phyloP scores from a whole-genome alignment of 345 rosid species.

The thale cress (Arabidopsis thaliana) region TAIR10.1 NC_003074.8:5044501-5045000 shows the following conservation, averaged over 20 bases:
- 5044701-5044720: slow-evolving; percentile 47
- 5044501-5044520: slow-evolving; percentile 45
- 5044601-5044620: slow-evolving; percentile 66
- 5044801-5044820: slow-evolving; percentile 48
- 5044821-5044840: slow-evolving; percentile 38
- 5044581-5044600: slow-evolving; percentile 43
- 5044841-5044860: slow-evolving; percentile 14
- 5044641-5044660: slow-evolving; percentile 50
- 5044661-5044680: slow-evolving; percentile 57
- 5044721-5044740: slow-evolving; percentile 64
- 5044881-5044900: background rate
- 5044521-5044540: slow-evolving; percentile 57
- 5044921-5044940: slow-evolving; percentile 7
- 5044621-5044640: slow-evolving; percentile 53
- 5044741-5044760: slow-evolving; percentile 59
- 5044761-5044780: slow-evolving; percentile 67
- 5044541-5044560: slow-evolving; percentile 44
- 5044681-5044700: slow-evolving; percentile 55
- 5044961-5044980: slow-evolving; percentile 11
- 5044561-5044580: slow-evolving; percentile 49
- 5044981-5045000: slow-evolving; percentile 27
- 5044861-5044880: slow-evolving; percentile 34
- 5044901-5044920: slow-evolving; percentile 4
- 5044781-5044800: slow-evolving; percentile 44
- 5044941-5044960: background rate